phyloP scores from a whole-genome alignment of 2,329 filamentous ascomycete genomes.

The Akanthomyces lecanii region DNA sequence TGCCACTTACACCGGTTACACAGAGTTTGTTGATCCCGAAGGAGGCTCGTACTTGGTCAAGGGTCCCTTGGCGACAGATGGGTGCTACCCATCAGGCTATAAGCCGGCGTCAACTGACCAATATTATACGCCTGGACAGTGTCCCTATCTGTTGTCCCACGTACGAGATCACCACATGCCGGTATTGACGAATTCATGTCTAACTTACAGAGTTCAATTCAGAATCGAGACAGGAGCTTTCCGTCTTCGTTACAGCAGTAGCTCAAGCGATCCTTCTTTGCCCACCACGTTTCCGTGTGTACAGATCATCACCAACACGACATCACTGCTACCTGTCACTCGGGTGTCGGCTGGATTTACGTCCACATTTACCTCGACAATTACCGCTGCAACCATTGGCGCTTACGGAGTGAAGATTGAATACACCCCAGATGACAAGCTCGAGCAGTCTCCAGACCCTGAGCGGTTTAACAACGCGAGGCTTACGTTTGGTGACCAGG shows the following conservation, averaged over 20 bases:
- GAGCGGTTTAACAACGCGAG: slow-evolving; percentile 6
- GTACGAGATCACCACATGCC: background rate
- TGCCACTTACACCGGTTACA: background rate
- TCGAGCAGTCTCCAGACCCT: background rate
- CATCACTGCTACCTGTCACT: background rate
- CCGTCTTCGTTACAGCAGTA: no score
- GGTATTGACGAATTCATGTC: background rate
- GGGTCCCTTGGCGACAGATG: background rate
- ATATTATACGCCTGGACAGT: slow-evolving; percentile 2
- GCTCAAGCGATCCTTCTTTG: background rate
- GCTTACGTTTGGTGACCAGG: background rate
- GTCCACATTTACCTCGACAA: background rate
- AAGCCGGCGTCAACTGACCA: background rate
- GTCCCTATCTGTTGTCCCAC: background rate
- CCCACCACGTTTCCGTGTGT: background rate
- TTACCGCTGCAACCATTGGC: background rate
- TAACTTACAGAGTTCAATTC: background rate
- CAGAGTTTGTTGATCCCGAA: background rate
- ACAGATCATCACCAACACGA: background rate
- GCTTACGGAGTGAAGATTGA: background rate
- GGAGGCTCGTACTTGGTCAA: background rate
- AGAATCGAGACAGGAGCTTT: background rate
- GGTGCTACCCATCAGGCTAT: slow-evolving; percentile 1
- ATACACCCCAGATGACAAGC: background rate
- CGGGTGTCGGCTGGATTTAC: background rate